Evolutionary conservation across 306 rosid species (phyloP), one percentile per base, ranked within the genome.

Genomic region (Begonia peltatifolia): DNA sequence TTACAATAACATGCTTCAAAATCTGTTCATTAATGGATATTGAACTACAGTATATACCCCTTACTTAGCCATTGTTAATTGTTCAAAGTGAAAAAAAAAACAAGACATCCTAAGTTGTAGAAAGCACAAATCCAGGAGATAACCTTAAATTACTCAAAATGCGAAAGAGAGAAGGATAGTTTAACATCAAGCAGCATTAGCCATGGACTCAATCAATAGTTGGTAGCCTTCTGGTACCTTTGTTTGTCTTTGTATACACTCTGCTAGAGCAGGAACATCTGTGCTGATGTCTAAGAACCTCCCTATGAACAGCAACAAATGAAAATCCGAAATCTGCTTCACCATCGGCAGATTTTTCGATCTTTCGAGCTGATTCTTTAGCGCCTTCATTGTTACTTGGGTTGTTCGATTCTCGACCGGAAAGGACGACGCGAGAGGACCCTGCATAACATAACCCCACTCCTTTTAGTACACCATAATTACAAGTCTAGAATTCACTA

Each of bases 201-300:
- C 96, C 94, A 92, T 72, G 51, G 99, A 86, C 71, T 92, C 96
- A 4, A 92, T 86, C 46, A 92, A 63, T 67, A 92, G 67, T 76
- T 81, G 83, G 84, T 86, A 92, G 46, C 99, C 96, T 72, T 92
- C 96, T 3, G 99, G 84, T 8, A 86, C 66, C 49, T 85, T 18
- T 48, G 78, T 46, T 66, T 92, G 83, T 9, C 76, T 75, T 69
- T 65, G 99, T 63, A 81, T 88, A 47, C 99, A 92, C 63, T 70
- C 88, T 0, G 96, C 74, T 65, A 90, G 65, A 0, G 96, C 93
- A 7, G 95, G 96, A 71, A 90, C 79, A 74, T 86, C 99, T 46
- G 94, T 72, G 15, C 58, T 47, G 47, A 75, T 55, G 43, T 87
- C 99, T 53, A 92, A 68, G 47, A 69, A 61, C 75, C 87, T 71